A percentile compares a stretch with the other conserved stretches of the same genome.
phyloP scores from a whole-genome alignment of 164 flowering plant genomes.

The Cinnamomum chago region DNA sequence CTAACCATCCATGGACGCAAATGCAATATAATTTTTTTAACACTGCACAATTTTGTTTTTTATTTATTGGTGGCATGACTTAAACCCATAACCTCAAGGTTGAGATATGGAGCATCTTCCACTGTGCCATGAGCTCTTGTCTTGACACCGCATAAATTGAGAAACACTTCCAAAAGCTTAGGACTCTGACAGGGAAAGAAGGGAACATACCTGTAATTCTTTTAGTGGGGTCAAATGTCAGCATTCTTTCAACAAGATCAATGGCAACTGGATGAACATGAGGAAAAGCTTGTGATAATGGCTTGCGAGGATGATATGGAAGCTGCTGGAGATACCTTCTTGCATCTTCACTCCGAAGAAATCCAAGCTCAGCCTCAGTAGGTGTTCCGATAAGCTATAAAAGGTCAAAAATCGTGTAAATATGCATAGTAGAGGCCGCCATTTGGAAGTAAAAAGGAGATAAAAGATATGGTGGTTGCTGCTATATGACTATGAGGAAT shows the following conservation, averaged over 20 bases:
- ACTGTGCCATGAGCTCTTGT: too few relatives aligned
- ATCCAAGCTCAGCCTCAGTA: constrained; percentile 74
- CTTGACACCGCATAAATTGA: not conserved
- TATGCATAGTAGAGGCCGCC: not conserved
- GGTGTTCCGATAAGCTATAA: constrained; percentile 89
- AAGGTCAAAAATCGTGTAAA: constrained; percentile 12
- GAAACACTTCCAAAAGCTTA: not conserved
- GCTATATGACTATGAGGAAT: too few relatives aligned
- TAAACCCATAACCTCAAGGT: not conserved
- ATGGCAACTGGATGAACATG: constrained; percentile 79
- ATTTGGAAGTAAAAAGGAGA: too few relatives aligned
- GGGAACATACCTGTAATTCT: constrained; percentile 73
- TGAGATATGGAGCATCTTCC: too few relatives aligned
- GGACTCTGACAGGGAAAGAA: not conserved
- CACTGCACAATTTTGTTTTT: not conserved
- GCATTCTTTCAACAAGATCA: constrained; percentile 85
- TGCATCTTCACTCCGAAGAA: constrained; percentile 68
- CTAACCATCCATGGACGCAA: not conserved
- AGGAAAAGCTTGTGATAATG: constrained; percentile 48
- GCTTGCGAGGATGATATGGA: constrained; percentile 51
- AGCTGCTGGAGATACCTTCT: constrained; percentile 68
- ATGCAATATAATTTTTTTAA: not conserved
- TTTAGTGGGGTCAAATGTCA: constrained; percentile 79
- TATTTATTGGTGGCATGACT: not conserved
- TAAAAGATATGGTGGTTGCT: too few relatives aligned